phyloP scores from a whole-genome alignment of 2,329 filamentous ascomycete species.

The Gyromitra esculenta region DNA sequence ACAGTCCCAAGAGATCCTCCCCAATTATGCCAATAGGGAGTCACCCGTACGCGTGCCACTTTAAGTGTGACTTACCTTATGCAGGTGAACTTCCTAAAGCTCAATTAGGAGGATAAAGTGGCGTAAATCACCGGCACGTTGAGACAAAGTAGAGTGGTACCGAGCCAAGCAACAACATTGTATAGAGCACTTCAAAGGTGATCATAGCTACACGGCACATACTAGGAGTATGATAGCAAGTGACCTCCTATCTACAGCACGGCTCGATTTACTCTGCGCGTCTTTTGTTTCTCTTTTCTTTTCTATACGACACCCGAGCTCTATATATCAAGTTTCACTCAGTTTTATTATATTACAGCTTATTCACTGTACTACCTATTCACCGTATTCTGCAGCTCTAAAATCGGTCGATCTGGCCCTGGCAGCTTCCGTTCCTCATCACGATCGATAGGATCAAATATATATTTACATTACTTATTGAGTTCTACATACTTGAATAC shows the following conservation, averaged over 20 bases:
- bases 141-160: background rate
- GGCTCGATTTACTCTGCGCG: background rate
- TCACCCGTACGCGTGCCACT: too few species aligned
- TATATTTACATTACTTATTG: constrained; percentile 22
- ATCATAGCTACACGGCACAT: background rate
- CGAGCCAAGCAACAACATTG: background rate
- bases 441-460: background rate
- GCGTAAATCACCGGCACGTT: background rate
- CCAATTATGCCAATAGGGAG: too few species aligned
- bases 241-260: background rate
- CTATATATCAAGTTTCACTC: background rate
- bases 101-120: background rate
- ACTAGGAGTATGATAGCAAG: background rate
- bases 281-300: background rate
- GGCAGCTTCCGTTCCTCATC: too few species aligned
- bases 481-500: constrained; percentile 23
- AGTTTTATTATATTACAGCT: background rate
- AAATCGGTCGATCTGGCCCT: background rate
- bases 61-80: too few species aligned
- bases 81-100: too few species aligned
- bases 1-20: too few species aligned
- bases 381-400: too few species aligned
- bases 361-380: too few species aligned
- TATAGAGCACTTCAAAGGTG: background rate
- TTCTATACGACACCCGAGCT: background rate